Base-by-base conservation (phyloP, 192 early-diverging fungal genomes). In the Coemansia sp. region DNA sequence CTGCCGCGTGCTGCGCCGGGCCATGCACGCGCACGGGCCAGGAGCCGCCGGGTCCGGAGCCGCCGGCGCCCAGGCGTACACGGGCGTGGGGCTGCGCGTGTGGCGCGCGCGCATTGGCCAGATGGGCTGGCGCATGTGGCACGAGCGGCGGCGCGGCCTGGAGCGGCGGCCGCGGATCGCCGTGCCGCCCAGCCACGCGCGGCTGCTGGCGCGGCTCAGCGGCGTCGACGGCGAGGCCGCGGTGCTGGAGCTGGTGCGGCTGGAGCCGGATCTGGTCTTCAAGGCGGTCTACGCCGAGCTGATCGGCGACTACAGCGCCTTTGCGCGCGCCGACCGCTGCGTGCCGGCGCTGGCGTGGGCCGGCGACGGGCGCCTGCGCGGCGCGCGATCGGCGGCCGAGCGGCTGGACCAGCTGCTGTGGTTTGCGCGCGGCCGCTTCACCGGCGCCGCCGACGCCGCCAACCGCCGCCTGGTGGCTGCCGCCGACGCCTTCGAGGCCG, bases 381-480 rank as follows among this genome's bases (percentile, higher is more conserved):
- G 36, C 9, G 30, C 42, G 4, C 9, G 15, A 1, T 42, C 40
- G 20, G 53, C 70, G 21, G 74, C 67, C 15, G 62, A 62, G 45
- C 53, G 74, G 4, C 41, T 76, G 39, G 74, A 76, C 28, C 74
- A 76, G 59, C 67, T 76, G 20, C 62, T 58, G 60, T 76, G 74
- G 74, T 70, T 76, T 51, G 66, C 62, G 4, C 62, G 57, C 2
- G 74, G 54, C 2, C 31, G 25, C 27, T 62, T 62, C 17, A 51
- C 60, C 1, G 11, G 35, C 31, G 55, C 60, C 20, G 43, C 74
- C 0, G 53, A 28, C 1, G 2, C 20, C 5, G 53, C 57, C 12
- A 70, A 65, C 31, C 55, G 52, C n/a, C 47, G 74, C 15, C 30
- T 76, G 3, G 50, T 46, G 8, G 44, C 54, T 20, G 58, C 54